Evolutionary conservation across 768 basidiomycete species (phyloP).

Genomic region (Mycena rosella): DNA sequence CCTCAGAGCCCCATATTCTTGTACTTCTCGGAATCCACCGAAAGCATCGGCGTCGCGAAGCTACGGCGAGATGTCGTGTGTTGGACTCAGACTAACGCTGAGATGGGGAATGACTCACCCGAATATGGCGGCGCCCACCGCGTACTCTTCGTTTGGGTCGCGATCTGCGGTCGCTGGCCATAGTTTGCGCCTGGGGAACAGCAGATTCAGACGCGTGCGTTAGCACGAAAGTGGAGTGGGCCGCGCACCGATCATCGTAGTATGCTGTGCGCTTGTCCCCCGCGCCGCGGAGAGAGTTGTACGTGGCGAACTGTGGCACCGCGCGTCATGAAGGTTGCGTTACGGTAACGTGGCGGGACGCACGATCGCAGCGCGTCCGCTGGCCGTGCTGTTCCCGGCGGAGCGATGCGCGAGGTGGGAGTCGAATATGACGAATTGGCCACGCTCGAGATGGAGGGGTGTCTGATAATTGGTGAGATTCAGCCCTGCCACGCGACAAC

Average conservation of each 20-base stretch:
- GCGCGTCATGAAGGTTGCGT: background rate
- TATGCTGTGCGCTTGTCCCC: conserved; percentile 29
- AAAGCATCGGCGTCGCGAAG: conserved; percentile 33
- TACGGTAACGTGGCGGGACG: background rate
- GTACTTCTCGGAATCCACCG: conserved; percentile 23
- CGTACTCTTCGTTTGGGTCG: conserved; percentile 30
- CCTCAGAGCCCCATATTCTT: conserved; percentile 25
- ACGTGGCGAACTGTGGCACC: conserved; percentile 29
- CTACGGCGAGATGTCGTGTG: conserved; percentile 5
- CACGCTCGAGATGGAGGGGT: conserved; percentile 26
- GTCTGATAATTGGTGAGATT: background rate
- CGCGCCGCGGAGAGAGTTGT: conserved; percentile 24
- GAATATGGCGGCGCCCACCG: conserved; percentile 29
- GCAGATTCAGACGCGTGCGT: background rate
- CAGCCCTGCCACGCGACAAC: too few species aligned
- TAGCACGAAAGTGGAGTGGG: too few species aligned
- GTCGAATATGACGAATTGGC: conserved; percentile 34
- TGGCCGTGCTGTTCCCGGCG: conserved; percentile 22
- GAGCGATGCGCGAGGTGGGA: conserved; percentile 38
- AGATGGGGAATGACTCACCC: conserved; percentile 3
- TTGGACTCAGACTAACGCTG: background rate
- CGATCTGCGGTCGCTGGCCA: conserved; percentile 36
- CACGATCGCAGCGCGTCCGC: conserved; percentile 36
- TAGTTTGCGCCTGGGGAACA: conserved; percentile 24
- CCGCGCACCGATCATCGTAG: conserved; percentile 25